Evolutionary conservation across 1,284 basidiomycete species (phyloP).

Genomic region (Melanopsichium pennsylvanicum): DNA sequence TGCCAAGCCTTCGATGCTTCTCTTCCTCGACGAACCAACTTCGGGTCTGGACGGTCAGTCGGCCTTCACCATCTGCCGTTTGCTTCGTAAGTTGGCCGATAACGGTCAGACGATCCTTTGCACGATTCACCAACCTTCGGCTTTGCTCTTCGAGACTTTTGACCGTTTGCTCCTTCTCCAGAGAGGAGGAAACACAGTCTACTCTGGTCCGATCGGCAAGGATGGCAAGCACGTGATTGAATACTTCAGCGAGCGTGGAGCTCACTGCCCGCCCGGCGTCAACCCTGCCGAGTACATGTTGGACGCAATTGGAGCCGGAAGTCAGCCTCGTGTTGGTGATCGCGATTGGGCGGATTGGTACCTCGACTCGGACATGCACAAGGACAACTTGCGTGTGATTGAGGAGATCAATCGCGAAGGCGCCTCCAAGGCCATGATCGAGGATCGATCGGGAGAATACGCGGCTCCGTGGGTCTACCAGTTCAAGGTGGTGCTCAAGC

Average conservation of each 20-base stretch:
- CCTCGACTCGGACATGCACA: conserved; percentile 64
- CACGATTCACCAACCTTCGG: conserved; percentile 75
- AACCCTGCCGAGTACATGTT: conserved; percentile 71
- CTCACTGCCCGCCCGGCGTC: conserved; percentile 69
- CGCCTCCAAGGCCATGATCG: conserved; percentile 63
- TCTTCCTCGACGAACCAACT: conserved; percentile 69
- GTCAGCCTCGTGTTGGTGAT: conserved; percentile 58
- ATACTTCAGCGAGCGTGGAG: conserved; percentile 71
- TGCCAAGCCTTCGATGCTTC: conserved; percentile 77
- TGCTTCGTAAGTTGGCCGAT: conserved; percentile 81
- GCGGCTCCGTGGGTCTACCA: conserved; percentile 81
- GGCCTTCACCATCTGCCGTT: conserved; percentile 83
- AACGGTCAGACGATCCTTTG: conserved; percentile 76
- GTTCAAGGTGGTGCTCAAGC: conserved; percentile 75
- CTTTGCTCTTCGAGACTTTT: conserved; percentile 74
- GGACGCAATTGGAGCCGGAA: conserved; percentile 66
- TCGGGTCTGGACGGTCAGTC: conserved; percentile 87
- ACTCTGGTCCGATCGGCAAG: conserved; percentile 71
- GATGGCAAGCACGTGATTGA: conserved; percentile 70
- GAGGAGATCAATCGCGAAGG: conserved; percentile 68
- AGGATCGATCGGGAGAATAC: conserved; percentile 62
- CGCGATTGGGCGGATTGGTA: conserved; percentile 66
- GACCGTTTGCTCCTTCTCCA: conserved; percentile 69
- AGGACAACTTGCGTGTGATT: conserved; percentile 67
- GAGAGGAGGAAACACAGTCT: conserved; percentile 68